These are phyloP conservation scores for Paulownia fortunei DNA, from an alignment of 257 asterid species.

Conservation along the genomic window DNA sequence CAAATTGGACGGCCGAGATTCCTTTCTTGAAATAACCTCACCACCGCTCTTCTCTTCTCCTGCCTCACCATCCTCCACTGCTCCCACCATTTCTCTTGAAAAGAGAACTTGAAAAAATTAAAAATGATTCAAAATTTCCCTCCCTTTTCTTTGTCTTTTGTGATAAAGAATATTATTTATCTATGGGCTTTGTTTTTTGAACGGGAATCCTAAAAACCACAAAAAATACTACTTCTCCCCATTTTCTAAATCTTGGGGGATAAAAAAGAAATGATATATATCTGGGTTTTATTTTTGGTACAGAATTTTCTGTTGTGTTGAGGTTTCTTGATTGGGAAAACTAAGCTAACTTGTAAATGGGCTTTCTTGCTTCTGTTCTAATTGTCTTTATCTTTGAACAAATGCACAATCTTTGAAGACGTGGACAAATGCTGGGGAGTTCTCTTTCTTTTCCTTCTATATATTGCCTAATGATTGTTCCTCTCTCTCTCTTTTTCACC, in stretches of 20 bases:
- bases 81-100: slow-evolving; percentile 32
- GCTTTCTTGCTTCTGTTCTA: not conserved
- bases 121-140: slow-evolving; percentile 11
- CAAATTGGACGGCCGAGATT: slow-evolving; percentile 48
- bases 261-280: not conserved
- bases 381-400: not conserved
- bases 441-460: not conserved
- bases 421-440: not conserved
- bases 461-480: not conserved
- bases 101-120: not conserved
- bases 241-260: not conserved
- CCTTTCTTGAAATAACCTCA: slow-evolving; percentile 25
- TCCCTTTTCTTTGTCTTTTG: not conserved
- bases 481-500: not conserved
- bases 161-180: not conserved
- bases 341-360: not conserved
- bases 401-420: not conserved
- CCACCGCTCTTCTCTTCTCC: slow-evolving; percentile 45
- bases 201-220: not conserved
- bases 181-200: not conserved
- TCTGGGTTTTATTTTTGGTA: not conserved
- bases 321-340: not conserved
- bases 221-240: not conserved
- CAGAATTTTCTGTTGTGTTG: not conserved
- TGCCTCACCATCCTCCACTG: slow-evolving; percentile 44